Evolutionary conservation across 2,329 filamentous ascomycete species (phyloP).

Genomic region (Metarhizium album): DNA sequence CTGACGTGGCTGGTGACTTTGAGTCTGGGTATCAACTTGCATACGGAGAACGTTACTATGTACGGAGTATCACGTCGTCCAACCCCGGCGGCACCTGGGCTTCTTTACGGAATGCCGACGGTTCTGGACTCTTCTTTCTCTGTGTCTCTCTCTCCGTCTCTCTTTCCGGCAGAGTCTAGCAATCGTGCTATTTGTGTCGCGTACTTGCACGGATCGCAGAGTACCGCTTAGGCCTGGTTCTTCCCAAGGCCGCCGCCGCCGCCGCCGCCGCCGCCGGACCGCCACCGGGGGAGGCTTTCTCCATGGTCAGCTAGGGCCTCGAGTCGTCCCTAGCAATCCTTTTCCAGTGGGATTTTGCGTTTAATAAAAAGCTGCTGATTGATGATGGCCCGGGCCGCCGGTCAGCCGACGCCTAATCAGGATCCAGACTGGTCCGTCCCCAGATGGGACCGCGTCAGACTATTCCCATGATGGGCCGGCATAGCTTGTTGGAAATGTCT

Average conservation of each 20-base stretch:
- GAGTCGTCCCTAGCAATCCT: neutral
- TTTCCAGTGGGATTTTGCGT: neutral
- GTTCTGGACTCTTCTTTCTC: neutral
- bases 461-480: neutral
- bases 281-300: no score
- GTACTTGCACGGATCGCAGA: no score
- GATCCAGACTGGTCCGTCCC: neutral
- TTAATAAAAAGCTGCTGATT: neutral
- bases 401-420: neutral
- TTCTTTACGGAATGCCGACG: neutral
- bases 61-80: no score
- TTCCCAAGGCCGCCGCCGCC: no score
- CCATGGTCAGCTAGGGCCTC: neutral
- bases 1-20: neutral
- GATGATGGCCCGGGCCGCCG: neutral
- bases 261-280: no score
- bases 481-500: neutral
- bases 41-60: neutral
- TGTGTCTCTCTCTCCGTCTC: no score
- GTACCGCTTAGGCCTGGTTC: no score
- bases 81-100: neutral
- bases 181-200: no score
- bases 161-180: no score
- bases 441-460: neutral
- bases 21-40: neutral